Evolutionary conservation across 768 basidiomycete species (phyloP).

Genomic region (Infundibulicybe gibba): DNA sequence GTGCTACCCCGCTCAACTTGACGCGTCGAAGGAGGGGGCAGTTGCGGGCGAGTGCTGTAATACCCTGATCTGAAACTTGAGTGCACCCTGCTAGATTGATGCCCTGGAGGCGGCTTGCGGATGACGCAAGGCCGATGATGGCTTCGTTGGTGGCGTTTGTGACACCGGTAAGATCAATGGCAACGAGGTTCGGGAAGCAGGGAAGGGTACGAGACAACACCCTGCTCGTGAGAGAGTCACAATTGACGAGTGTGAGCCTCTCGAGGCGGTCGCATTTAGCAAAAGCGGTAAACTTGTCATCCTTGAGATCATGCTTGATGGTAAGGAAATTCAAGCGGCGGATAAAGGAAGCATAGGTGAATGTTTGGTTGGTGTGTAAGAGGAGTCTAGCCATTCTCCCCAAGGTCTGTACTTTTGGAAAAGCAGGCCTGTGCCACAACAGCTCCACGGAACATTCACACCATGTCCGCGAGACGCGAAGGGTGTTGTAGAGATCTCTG

Average conservation of each 20-base stretch:
- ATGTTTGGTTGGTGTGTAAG: slow-evolving; percentile 61
- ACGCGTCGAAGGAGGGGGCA: slow-evolving; percentile 84
- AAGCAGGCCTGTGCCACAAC: slow-evolving; percentile 87
- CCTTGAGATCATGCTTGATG: slow-evolving; percentile 64
- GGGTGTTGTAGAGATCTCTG: slow-evolving; percentile 67
- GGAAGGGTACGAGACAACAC: slow-evolving; percentile 64
- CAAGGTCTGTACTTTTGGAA: slow-evolving; percentile 67
- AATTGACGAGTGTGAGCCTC: slow-evolving; percentile 84
- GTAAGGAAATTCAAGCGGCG: slow-evolving; percentile 87
- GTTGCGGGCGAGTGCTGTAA: slow-evolving; percentile 70
- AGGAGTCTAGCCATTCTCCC: slow-evolving; percentile 78
- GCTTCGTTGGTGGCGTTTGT: slow-evolving; percentile 65
- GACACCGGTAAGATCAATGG: slow-evolving; percentile 82
- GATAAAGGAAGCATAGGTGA: slow-evolving; percentile 85
- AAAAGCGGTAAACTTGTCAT: slow-evolving; percentile 71
- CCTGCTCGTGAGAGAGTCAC: slow-evolving; percentile 61
- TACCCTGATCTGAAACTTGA: slow-evolving; percentile 71
- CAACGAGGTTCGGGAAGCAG: slow-evolving; percentile 72
- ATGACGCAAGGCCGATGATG: slow-evolving; percentile 64
- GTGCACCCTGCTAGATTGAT: slow-evolving; percentile 88
- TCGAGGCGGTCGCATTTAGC: slow-evolving; percentile 78
- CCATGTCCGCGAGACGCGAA: slow-evolving; percentile 88
- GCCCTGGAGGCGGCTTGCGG: slow-evolving; percentile 80
- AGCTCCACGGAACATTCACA: slow-evolving; percentile 95
- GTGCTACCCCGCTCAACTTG: slow-evolving; percentile 78